A percentile compares a stretch with the other conserved stretches of the same genome.
Evolutionary conservation across 1,284 basidiomycete species (phyloP).

Genomic region (Cutaneotrichosporon cavernicola): DNA sequence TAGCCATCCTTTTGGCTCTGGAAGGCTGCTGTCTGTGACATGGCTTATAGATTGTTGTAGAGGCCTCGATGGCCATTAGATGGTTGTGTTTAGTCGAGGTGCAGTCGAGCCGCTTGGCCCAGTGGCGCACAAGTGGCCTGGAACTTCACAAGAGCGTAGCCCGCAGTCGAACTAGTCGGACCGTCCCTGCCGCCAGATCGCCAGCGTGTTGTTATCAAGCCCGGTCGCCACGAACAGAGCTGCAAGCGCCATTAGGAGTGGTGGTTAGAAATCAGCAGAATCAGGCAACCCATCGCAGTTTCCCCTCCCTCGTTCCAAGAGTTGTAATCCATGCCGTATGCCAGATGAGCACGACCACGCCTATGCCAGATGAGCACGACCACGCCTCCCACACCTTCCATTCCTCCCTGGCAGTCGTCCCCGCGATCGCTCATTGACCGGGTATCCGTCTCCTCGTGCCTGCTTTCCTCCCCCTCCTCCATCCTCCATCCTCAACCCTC

Average conservation of each 20-base stretch:
- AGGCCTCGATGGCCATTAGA: neutral
- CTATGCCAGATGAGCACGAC: conserved; percentile 8
- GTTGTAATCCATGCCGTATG: conserved; percentile 9
- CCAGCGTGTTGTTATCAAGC: too few relatives aligned
- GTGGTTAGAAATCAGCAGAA: neutral
- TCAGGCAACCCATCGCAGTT: neutral
- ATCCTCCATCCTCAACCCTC: neutral
- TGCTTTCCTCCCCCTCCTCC: neutral
- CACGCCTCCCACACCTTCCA: neutral
- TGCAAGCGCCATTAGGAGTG: neutral
- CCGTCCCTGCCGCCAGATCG: too few relatives aligned
- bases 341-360: conserved; percentile 7
- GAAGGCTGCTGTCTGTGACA: neutral
- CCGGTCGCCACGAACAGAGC: too few relatives aligned
- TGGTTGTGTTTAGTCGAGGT: neutral
- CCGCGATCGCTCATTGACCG: neutral
- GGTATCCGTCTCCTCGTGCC: neutral
- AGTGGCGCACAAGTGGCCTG: too few relatives aligned
- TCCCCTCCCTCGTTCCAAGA: neutral
- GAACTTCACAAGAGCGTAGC: too few relatives aligned
- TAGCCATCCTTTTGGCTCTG: neutral
- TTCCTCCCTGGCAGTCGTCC: conserved; percentile 1
- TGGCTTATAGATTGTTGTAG: conserved; percentile 1
- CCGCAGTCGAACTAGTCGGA: too few relatives aligned
- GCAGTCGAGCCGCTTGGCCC: too few relatives aligned